Evolutionary conservation across 1,284 basidiomycete species (phyloP).

Genomic region (Cutaneotrichosporon cutaneum): DNA sequence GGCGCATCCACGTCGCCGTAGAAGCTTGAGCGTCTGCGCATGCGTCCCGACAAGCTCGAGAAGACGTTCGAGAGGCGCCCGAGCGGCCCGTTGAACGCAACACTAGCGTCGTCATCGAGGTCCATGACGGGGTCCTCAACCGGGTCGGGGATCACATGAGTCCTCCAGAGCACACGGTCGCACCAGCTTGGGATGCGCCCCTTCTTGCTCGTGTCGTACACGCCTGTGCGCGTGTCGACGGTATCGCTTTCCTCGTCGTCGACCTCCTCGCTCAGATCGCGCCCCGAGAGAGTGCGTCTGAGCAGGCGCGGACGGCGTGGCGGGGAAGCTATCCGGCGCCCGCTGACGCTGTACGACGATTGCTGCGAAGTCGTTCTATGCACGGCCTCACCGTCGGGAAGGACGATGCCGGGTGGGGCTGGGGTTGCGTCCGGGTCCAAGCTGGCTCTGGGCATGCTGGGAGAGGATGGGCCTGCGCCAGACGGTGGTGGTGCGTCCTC

Average conservation of each 20-base stretch:
- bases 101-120: constrained; percentile 12
- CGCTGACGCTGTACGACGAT: background rate
- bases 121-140: constrained; percentile 17
- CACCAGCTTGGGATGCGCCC: constrained; percentile 58
- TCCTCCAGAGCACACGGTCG: constrained; percentile 53
- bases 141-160: constrained; percentile 35
- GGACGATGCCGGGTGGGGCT: background rate
- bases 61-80: constrained; percentile 38
- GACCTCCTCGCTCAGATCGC: constrained; percentile 11
- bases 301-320: constrained; percentile 11
- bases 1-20: background rate
- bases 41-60: constrained; percentile 36
- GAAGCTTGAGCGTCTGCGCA: constrained; percentile 25
- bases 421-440: background rate
- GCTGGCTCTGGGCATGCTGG: background rate
- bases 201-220: constrained; percentile 57
- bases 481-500: constrained; percentile 2
- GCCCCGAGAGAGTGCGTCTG: constrained; percentile 39
- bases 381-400: background rate
- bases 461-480: background rate
- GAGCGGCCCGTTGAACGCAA: constrained; percentile 14
- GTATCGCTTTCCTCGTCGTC: constrained; percentile 32
- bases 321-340: constrained; percentile 1
- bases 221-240: constrained; percentile 49
- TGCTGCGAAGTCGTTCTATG: background rate